phyloP scores from a whole-genome alignment of 768 basidiomycete species.

The Podaxis sp. region DNA sequence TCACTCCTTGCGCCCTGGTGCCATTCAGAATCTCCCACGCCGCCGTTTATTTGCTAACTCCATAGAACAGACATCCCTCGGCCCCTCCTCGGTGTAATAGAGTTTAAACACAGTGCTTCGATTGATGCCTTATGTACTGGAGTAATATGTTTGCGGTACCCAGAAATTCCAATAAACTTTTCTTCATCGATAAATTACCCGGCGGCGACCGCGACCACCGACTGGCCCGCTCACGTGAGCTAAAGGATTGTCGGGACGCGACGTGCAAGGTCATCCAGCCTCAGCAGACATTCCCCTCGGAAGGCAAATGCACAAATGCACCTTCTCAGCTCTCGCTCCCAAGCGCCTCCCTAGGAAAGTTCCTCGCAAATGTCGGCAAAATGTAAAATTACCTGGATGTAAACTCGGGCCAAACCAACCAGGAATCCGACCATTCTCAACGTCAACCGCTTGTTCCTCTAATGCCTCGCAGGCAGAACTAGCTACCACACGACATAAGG shows the following conservation, averaged over 20 bases:
- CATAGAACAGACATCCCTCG: neutral
- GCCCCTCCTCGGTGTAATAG: no score
- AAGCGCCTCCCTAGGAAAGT: neutral
- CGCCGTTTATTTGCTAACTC: neutral
- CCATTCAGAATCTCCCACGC: neutral
- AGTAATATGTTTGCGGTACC: no score
- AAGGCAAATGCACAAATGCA: conserved; percentile 13
- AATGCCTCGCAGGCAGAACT: neutral
- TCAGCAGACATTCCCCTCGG: neutral
- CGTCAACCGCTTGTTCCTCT: neutral
- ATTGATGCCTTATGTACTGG: no score
- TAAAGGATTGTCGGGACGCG: neutral
- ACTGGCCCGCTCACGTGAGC: neutral
- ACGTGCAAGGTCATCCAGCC: neutral
- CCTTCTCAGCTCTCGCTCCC: neutral
- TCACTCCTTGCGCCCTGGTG: neutral
- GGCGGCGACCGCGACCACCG: no score
- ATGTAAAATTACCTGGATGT: neutral
- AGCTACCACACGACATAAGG: conserved; percentile 22
- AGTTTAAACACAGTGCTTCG: no score
- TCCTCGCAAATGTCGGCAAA: neutral
- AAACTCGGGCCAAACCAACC: neutral
- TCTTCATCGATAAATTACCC: no score
- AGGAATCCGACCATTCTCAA: neutral
- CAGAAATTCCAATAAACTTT: no score